Conservation (phyloP, 1,284 basidiomycete species). For the Inonotus obliquus region DNA sequence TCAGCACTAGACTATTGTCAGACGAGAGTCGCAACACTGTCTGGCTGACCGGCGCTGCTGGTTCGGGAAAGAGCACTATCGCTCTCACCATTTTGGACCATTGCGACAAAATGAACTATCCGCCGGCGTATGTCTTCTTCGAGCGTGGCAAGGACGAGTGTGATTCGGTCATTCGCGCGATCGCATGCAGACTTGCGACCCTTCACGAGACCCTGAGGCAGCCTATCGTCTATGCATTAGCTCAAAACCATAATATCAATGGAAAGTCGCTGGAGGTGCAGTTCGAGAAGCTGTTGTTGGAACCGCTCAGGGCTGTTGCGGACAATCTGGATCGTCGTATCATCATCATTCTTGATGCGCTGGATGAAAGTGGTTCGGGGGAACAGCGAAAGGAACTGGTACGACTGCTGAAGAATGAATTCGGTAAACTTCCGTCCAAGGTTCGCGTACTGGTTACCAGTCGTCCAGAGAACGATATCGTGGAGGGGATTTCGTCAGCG, state of each 20-base stretch:
- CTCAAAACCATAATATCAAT: not conserved
- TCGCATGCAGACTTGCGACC: not conserved
- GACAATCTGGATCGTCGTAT: conserved; percentile 20
- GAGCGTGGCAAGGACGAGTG: not conserved
- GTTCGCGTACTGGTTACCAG: conserved; percentile 31
- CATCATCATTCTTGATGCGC: conserved; percentile 33
- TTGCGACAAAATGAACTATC: too few relatives aligned
- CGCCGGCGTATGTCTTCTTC: not conserved
- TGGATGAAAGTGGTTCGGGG: conserved; percentile 31
- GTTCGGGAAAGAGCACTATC: too few relatives aligned
- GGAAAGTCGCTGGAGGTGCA: not conserved
- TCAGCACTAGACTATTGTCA: too few relatives aligned
- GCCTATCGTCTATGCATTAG: not conserved
- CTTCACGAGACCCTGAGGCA: not conserved
- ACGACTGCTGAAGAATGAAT: conserved; percentile 16
- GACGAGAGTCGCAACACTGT: too few relatives aligned
- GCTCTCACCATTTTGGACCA: too few relatives aligned
- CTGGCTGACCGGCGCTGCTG: too few relatives aligned
- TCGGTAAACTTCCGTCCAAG: conserved; percentile 24
- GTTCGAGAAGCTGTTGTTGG: not conserved
- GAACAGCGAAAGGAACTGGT: conserved; percentile 21
- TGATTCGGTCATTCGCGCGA: not conserved
- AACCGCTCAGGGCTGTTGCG: not conserved
- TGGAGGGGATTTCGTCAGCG: not conserved
- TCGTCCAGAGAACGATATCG: too few relatives aligned